Conservation (phyloP, 306 rosid species). For the Hippophae rhamnoides region DNA sequence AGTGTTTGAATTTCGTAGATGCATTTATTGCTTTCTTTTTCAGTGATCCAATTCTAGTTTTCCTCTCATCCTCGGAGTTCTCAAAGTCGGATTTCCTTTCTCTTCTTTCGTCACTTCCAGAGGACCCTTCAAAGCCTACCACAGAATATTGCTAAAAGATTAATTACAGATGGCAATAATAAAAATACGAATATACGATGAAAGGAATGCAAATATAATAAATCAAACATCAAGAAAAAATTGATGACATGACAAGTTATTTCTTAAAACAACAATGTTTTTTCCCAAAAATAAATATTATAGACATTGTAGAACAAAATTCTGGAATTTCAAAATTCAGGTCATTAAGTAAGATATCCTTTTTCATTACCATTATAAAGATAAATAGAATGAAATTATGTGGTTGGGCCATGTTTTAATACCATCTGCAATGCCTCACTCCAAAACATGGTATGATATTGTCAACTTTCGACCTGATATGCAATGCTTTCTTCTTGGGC, state of each 20-base stretch:
- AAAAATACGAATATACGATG: not conserved
- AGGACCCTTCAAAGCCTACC: slow-evolving; percentile 89
- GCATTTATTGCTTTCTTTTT: slow-evolving; percentile 93
- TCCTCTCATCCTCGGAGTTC: slow-evolving; percentile 89
- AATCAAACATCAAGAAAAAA: not conserved
- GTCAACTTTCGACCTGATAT: too few relatives aligned
- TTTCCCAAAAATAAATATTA: too few relatives aligned
- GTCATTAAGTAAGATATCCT: too few relatives aligned
- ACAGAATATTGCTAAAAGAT: slow-evolving; percentile 7
- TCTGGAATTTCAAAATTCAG: too few relatives aligned
- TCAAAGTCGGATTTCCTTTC: slow-evolving; percentile 92
- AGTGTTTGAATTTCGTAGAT: slow-evolving; percentile 82
- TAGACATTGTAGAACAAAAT: too few relatives aligned
- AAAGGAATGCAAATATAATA: not conserved
- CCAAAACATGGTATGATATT: too few relatives aligned
- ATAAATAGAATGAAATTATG: too few relatives aligned
- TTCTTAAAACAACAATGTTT: not conserved
- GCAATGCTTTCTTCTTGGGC: too few relatives aligned
- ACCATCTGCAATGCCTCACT: too few relatives aligned
- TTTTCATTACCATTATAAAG: too few relatives aligned
- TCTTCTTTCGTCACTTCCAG: slow-evolving; percentile 82
- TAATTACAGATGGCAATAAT: not conserved
- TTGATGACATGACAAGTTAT: not conserved
- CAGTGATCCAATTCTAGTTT: slow-evolving; percentile 75
- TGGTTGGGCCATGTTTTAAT: too few relatives aligned